phyloP scores from a whole-genome alignment of 1,284 basidiomycete species.

The Inonotus hispidus region DNA sequence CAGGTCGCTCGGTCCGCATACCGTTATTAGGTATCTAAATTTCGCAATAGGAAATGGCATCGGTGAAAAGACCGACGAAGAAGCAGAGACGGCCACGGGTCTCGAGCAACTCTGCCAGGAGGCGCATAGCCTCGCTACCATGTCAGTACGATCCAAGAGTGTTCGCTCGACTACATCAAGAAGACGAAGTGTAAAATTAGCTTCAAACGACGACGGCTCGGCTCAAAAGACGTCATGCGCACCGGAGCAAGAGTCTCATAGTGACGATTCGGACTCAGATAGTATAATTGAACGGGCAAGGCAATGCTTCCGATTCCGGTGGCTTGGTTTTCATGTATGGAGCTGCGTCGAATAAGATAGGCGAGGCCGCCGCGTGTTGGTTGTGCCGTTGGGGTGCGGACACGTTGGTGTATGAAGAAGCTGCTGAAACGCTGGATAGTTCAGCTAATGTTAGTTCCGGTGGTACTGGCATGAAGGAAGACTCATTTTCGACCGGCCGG shows the following conservation, averaged over 20 bases:
- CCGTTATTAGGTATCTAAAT: constrained; percentile 71
- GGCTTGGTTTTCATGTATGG: constrained; percentile 64
- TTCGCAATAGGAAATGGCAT: constrained; percentile 81
- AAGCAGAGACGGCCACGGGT: constrained; percentile 57
- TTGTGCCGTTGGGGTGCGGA: constrained; percentile 82
- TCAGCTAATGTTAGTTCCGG: neutral
- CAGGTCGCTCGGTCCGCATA: constrained; percentile 74
- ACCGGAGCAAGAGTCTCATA: constrained; percentile 32
- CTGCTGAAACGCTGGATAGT: constrained; percentile 20
- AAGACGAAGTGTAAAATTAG: neutral
- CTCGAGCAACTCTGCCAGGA: constrained; percentile 64
- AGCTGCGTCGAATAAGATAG: constrained; percentile 81
- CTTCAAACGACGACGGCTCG: neutral
- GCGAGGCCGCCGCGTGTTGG: constrained; percentile 88
- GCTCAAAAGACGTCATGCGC: constrained; percentile 19
- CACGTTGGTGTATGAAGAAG: constrained; percentile 64
- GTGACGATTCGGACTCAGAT: constrained; percentile 26
- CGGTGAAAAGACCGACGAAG: constrained; percentile 40
- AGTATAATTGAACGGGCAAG: constrained; percentile 17
- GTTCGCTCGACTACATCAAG: constrained; percentile 4
- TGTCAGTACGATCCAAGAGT: constrained; percentile 3
- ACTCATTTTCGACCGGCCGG: constrained; percentile 12
- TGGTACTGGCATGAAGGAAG: constrained; percentile 5
- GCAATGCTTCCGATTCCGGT: constrained; percentile 18
- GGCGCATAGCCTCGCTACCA: constrained; percentile 25